Percentiles rank a stretch among this genome's conserved stretches.
These are phyloP conservation scores for Grigorovia yakushimaensis DNA, from an alignment of 805 yeast species.

Conservation along the genomic window DNA sequence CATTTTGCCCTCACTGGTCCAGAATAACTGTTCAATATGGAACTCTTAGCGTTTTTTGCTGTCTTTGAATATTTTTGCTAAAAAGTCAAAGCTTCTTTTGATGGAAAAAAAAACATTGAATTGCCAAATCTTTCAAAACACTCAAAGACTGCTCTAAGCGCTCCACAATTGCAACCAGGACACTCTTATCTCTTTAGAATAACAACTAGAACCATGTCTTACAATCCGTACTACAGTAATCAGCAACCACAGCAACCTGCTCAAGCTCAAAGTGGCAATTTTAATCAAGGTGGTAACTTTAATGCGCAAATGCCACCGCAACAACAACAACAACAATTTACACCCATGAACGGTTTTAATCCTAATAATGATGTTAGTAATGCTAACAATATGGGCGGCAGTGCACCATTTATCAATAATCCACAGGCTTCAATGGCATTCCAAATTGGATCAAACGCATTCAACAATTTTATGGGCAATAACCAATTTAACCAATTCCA, in stretches of 20 bases:
- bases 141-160: too few relatives aligned
- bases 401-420: conserved; percentile 57
- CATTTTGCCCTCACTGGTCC: too few relatives aligned
- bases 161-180: background rate
- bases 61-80: background rate
- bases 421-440: conserved; percentile 68
- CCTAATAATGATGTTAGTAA: conserved; percentile 12
- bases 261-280: conserved; percentile 10
- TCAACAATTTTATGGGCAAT: conserved; percentile 36
- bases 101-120: background rate
- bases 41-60: too few relatives aligned
- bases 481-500: conserved; percentile 51
- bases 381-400: conserved; percentile 3
- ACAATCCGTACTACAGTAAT: conserved; percentile 34
- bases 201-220: conserved; percentile 27
- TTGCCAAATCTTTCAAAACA: background rate
- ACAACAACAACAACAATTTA: conserved; percentile 1
- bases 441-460: conserved; percentile 79
- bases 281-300: conserved; percentile 10
- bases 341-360: conserved; percentile 26
- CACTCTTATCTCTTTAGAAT: too few relatives aligned
- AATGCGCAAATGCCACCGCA: conserved; percentile 1
- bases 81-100: too few relatives aligned
- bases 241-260: conserved; percentile 1
- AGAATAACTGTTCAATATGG: too few relatives aligned